These are phyloP conservation scores for Osmanthus fragrans DNA, from an alignment of 257 asterid genomes.

Conservation along the genomic window DNA sequence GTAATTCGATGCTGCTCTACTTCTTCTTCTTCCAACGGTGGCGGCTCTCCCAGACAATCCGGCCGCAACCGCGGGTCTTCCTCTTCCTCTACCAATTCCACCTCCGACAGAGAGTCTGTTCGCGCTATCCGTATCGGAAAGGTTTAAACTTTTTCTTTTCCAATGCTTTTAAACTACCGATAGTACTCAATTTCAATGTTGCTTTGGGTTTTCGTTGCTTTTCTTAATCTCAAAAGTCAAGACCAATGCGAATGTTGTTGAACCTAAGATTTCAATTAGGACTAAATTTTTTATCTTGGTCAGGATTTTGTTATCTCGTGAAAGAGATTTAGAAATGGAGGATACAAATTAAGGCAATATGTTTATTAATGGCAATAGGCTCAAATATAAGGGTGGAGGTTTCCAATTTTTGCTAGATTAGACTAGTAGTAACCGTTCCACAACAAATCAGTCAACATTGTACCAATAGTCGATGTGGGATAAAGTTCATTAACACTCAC, in stretches of 20 bases:
- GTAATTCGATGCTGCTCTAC: conserved; percentile 58
- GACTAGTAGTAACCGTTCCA: no score
- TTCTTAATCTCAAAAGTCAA: background rate
- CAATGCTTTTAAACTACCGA: background rate
- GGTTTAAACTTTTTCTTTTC: conserved; percentile 35
- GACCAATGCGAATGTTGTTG: background rate
- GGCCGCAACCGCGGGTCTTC: conserved; percentile 55
- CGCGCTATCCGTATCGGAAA: conserved; percentile 83
- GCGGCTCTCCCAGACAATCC: conserved; percentile 5
- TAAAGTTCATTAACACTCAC: no score
- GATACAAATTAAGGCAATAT: no score
- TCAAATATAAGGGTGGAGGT: no score
- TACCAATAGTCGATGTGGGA: no score
- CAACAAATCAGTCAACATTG: no score
- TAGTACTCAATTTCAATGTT: background rate
- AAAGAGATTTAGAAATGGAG: no score
- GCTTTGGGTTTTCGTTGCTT: background rate
- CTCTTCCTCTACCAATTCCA: conserved; percentile 43
- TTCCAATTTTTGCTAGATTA: no score
- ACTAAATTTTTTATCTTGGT: background rate
- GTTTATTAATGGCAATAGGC: no score
- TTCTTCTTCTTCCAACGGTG: conserved; percentile 28
- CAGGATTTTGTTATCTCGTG: background rate
- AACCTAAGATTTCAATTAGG: background rate
- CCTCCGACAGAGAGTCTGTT: conserved; percentile 86